phyloP scores from a whole-genome alignment of 805 yeast genomes.

The Teunomyces aglyptinius region DNA sequence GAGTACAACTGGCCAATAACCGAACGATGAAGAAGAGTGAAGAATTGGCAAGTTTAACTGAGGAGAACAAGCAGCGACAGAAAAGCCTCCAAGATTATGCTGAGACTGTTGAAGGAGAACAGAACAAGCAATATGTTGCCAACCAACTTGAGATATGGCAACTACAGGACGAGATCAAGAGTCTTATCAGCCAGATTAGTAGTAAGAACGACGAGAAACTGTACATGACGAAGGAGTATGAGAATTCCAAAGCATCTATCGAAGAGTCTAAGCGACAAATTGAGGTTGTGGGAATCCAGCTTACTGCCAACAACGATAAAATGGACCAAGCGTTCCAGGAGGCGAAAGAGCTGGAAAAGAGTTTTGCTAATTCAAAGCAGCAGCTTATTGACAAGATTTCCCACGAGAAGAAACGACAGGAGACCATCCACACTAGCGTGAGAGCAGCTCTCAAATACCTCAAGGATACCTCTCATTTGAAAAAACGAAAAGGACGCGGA shows the following conservation, averaged over 20 bases:
- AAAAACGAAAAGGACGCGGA: constrained; percentile 42
- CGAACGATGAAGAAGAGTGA: constrained; percentile 27
- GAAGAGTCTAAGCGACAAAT: constrained; percentile 40
- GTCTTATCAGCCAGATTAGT: constrained; percentile 41
- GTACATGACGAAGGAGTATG: constrained; percentile 61
- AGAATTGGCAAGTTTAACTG: constrained; percentile 26
- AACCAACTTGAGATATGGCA: constrained; percentile 45
- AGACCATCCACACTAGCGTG: constrained; percentile 24
- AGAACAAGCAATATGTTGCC: constrained; percentile 21
- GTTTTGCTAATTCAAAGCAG: constrained; percentile 20
- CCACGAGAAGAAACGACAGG: constrained; percentile 22
- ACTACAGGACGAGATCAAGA: constrained; percentile 45
- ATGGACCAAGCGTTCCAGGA: constrained; percentile 18
- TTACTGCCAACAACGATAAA: constrained; percentile 17
- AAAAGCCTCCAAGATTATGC: constrained; percentile 26
- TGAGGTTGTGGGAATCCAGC: constrained; percentile 16
- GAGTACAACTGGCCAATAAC: constrained; percentile 35
- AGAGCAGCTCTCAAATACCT: constrained; percentile 34
- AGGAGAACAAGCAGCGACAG: constrained; percentile 25
- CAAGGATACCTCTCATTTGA: constrained; percentile 39
- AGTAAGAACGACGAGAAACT: constrained; percentile 56
- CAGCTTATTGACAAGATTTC: constrained; percentile 20
- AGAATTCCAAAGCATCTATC: constrained; percentile 50
- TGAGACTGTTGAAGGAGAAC: constrained; percentile 18
- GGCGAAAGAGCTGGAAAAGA: constrained; percentile 14